phyloP scores from a whole-genome alignment of 495 filamentous ascomycete species.

The Rhizodiscina lignyota region DNA sequence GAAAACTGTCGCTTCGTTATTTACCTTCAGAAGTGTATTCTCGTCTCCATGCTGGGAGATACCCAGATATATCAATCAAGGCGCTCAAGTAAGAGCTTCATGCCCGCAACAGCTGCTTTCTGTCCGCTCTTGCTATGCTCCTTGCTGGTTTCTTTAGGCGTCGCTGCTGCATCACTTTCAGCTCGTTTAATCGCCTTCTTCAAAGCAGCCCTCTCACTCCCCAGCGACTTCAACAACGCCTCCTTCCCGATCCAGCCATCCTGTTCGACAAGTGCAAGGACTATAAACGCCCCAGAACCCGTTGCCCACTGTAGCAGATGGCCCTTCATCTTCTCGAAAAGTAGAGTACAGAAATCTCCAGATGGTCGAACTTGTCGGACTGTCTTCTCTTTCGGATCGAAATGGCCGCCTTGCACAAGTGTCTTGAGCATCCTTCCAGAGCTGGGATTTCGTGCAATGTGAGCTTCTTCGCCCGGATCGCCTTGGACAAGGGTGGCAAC shows the following conservation, averaged over 20 bases:
- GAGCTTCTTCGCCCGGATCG: slow-evolving; percentile 37
- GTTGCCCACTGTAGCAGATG: slow-evolving; percentile 75
- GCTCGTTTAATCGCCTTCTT: slow-evolving; percentile 29
- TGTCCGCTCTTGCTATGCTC: slow-evolving; percentile 27
- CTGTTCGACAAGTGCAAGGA: slow-evolving; percentile 64
- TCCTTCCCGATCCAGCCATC: slow-evolving; percentile 52
- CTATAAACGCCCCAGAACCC: slow-evolving; percentile 63
- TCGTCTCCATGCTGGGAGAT: too few relatives aligned
- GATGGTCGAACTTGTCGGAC: slow-evolving; percentile 52
- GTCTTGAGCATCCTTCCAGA: slow-evolving; percentile 81
- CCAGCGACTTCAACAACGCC: slow-evolving; percentile 47
- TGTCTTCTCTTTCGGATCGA: slow-evolving; percentile 50
- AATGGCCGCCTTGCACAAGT: slow-evolving; percentile 72
- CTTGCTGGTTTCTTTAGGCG: too few relatives aligned
- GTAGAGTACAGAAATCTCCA: slow-evolving; percentile 59
- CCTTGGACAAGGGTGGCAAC: slow-evolving; percentile 53
- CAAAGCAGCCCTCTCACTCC: slow-evolving; percentile 36
- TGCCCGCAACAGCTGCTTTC: slow-evolving; percentile 22
- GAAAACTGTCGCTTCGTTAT: too few relatives aligned
- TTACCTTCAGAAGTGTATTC: too few relatives aligned
- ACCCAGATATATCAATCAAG: neutral
- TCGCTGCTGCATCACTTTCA: slow-evolving; percentile 17
- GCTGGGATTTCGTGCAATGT: slow-evolving; percentile 41
- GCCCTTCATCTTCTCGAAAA: slow-evolving; percentile 62
- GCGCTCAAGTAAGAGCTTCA: slow-evolving; percentile 33